These are phyloP conservation scores for Wickerhamiella siamensis DNA, from an alignment of 805 yeast genomes.

Conservation along the genomic window DNA sequence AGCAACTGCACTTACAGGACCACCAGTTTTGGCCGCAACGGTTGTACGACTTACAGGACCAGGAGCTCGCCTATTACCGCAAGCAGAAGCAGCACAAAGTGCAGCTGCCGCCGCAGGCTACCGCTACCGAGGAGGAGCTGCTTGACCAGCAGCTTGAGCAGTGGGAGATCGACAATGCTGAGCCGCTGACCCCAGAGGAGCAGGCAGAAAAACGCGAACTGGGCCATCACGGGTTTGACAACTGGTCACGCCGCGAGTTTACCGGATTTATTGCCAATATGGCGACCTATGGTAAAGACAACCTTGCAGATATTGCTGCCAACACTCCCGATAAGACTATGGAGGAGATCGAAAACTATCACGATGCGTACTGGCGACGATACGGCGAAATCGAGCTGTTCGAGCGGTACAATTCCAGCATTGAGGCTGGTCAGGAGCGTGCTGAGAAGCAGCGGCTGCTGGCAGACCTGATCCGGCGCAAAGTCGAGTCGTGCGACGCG, in stretches of 20 bases:
- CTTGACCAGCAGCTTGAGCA: conserved; percentile 43
- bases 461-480: conserved; percentile 64
- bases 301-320: conserved; percentile 50
- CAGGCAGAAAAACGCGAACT: conserved; percentile 53
- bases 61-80: conserved; percentile 65
- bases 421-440: conserved; percentile 82
- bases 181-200: conserved; percentile 64
- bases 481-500: conserved; percentile 50
- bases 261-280: conserved; percentile 59
- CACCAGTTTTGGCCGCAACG: conserved; percentile 84
- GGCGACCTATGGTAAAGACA: conserved; percentile 70
- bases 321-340: conserved; percentile 63
- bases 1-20: conserved; percentile 66
- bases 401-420: conserved; percentile 66
- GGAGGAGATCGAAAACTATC: conserved; percentile 69
- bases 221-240: conserved; percentile 52
- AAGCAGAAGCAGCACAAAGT: conserved; percentile 51
- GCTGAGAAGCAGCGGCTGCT: conserved; percentile 50
- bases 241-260: conserved; percentile 84
- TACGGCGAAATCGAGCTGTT: conserved; percentile 74
- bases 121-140: conserved; percentile 30
- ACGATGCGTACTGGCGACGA: conserved; percentile 67
- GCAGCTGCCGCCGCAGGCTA: conserved; percentile 45
- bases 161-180: conserved; percentile 58
- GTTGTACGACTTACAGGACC: conserved; percentile 58